phyloP scores from a whole-genome alignment of 371 early-diverging fungal species.

The Rhizopus sp. region DNA sequence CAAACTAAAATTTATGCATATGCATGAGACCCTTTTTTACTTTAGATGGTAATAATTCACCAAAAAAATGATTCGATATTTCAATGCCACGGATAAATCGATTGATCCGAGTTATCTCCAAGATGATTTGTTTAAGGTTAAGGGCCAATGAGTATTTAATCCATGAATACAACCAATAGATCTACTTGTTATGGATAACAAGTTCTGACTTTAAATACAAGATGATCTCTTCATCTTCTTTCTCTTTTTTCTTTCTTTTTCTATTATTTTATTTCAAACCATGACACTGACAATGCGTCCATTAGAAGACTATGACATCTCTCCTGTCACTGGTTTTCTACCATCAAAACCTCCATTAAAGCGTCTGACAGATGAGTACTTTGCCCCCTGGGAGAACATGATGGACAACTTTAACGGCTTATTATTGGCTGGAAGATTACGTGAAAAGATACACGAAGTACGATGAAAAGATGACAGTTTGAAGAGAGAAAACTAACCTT shows the following conservation, averaged over 20 bases:
- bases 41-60: too few relatives aligned
- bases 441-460: constrained; percentile 75
- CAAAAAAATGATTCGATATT: too few relatives aligned
- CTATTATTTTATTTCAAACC: neutral
- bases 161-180: too few relatives aligned
- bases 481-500: neutral
- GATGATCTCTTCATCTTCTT: neutral
- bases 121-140: too few relatives aligned
- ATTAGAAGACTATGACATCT: constrained; percentile 84
- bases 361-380: constrained; percentile 73
- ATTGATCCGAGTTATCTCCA: too few relatives aligned
- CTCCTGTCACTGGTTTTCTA: constrained; percentile 85
- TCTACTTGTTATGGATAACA: too few relatives aligned
- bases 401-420: constrained; percentile 78
- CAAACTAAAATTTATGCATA: too few relatives aligned
- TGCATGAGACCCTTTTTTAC: too few relatives aligned
- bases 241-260: neutral
- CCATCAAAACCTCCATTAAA: constrained; percentile 76
- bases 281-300: constrained; percentile 6
- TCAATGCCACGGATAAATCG: too few relatives aligned
- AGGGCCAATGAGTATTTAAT: too few relatives aligned
- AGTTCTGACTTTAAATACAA: too few relatives aligned
- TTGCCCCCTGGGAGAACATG: constrained; percentile 88
- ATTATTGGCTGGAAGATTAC: constrained; percentile 76
- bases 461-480: neutral